phyloP scores from a whole-genome alignment of 1,284 basidiomycete genomes.

The Termitomyces sp. region DNA sequence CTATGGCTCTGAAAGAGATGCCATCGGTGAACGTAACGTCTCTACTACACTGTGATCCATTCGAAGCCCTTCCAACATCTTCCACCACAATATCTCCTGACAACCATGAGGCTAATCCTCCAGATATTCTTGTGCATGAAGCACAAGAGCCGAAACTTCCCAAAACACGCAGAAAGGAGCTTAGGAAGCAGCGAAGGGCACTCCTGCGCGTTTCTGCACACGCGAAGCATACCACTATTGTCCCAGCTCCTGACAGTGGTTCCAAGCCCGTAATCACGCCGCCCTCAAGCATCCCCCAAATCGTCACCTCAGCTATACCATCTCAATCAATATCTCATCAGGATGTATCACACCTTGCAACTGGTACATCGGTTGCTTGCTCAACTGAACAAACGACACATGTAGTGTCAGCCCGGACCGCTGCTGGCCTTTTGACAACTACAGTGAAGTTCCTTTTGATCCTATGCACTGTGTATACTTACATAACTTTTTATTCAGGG shows the following conservation, averaged over 20 bases:
- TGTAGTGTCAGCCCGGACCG: neutral
- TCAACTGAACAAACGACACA: neutral
- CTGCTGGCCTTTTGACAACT: conserved; percentile 2
- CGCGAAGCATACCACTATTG: neutral
- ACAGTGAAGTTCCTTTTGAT: conserved; percentile 1
- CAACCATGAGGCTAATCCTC: neutral
- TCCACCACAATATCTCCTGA: too few species aligned
- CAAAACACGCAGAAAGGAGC: neutral
- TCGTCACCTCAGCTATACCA: neutral
- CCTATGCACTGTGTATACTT: neutral
- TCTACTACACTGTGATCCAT: neutral
- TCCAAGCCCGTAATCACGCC: neutral
- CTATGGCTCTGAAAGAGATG: neutral
- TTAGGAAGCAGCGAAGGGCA: neutral
- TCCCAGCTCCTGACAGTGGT: neutral
- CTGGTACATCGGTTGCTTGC: neutral
- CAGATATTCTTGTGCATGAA: neutral
- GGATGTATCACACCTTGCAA: neutral
- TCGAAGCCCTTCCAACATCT: neutral
- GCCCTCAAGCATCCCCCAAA: neutral
- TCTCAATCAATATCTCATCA: neutral
- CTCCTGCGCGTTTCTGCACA: neutral
- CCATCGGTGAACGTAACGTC: neutral
- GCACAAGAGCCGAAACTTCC: neutral
- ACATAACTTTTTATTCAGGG: neutral